Evolutionary conservation across 2,329 filamentous ascomycete species (phyloP).

Genomic region (Aspergillus ruber): DNA sequence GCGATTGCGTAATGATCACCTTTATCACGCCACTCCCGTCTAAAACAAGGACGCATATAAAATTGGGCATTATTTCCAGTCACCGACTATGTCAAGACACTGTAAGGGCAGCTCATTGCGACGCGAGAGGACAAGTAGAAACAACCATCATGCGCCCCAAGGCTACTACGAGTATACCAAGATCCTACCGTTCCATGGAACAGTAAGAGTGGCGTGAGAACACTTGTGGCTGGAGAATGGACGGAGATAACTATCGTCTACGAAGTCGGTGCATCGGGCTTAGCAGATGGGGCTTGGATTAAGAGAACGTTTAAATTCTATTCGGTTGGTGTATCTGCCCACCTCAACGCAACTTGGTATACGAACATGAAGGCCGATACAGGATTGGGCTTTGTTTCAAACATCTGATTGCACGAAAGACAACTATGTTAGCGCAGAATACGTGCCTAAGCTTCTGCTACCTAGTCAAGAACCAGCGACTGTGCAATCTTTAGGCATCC

Average conservation of each 20-base stretch:
- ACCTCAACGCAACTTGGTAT: too few relatives aligned
- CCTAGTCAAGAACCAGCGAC: conserved; percentile 4
- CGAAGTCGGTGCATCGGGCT: conserved; percentile 7
- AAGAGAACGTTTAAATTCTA: conserved; percentile 11
- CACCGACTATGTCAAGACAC: too few relatives aligned
- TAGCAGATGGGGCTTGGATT: conserved; percentile 10
- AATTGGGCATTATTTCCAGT: too few relatives aligned
- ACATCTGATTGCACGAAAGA: conserved; percentile 8
- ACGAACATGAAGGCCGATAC: too few relatives aligned
- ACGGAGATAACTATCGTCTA: conserved; percentile 7
- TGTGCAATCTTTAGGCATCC: conserved; percentile 7
- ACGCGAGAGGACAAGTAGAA: too few relatives aligned
- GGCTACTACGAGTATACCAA: conserved; percentile 10
- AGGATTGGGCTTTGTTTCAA: conserved; percentile 8
- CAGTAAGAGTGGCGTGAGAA: conserved; percentile 3
- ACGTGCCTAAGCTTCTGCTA: conserved; percentile 4
- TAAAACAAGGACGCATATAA: too few relatives aligned
- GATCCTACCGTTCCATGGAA: conserved; percentile 5
- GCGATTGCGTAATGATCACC: too few relatives aligned
- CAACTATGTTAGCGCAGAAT: conserved; percentile 9
- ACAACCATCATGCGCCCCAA: neutral
- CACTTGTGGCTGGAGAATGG: conserved; percentile 8
- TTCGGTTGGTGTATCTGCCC: neutral
- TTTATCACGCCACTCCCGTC: too few relatives aligned
- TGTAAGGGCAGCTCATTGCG: too few relatives aligned